Conservation (phyloP, 345 rosid species). For the Aquilaria sinensis region DNA sequence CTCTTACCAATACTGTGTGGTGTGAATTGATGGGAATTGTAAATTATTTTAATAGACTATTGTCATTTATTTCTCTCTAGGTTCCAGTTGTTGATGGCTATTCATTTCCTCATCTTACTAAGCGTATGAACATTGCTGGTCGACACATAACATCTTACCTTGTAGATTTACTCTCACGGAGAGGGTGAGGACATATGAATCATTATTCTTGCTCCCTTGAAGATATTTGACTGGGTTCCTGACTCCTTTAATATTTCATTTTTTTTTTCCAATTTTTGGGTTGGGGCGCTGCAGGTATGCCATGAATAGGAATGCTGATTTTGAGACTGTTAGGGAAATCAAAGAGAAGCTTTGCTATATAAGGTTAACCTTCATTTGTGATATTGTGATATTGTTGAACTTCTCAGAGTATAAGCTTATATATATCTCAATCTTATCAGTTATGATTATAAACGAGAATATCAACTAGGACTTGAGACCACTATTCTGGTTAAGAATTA, state of each 20-base stretch:
- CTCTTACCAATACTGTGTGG: no score
- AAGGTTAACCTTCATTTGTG: constrained; percentile 36
- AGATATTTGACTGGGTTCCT: constrained; percentile 7
- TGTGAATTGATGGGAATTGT: no score
- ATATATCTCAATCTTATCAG: constrained; percentile 31
- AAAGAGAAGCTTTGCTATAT: constrained; percentile 97
- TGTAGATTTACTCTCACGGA: constrained; percentile 86
- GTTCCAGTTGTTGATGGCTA: constrained; percentile 99
- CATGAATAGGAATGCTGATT: constrained; percentile 84
- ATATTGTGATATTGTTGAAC: constrained; percentile 1
- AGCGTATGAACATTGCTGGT: constrained; percentile 98
- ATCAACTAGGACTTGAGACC: constrained; percentile 91
- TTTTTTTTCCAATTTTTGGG: no score
- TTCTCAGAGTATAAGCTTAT: constrained; percentile 5
- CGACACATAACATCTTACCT: constrained; percentile 97
- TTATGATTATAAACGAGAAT: constrained; percentile 95
- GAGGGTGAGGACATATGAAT: constrained; percentile 64
- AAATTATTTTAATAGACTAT: no score
- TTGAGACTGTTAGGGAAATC: constrained; percentile 94
- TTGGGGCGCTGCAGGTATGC: constrained; percentile 49
- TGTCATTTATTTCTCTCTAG: constrained; percentile 27
- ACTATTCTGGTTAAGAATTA: constrained; percentile 93
- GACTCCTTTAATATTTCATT: constrained; percentile 10
- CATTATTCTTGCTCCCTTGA: constrained; percentile 4
- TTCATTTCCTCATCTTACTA: constrained; percentile 97